Base-by-base conservation (phyloP, 2,329 filamentous ascomycete genomes). In the Tolypocladium nubicola region DNA sequence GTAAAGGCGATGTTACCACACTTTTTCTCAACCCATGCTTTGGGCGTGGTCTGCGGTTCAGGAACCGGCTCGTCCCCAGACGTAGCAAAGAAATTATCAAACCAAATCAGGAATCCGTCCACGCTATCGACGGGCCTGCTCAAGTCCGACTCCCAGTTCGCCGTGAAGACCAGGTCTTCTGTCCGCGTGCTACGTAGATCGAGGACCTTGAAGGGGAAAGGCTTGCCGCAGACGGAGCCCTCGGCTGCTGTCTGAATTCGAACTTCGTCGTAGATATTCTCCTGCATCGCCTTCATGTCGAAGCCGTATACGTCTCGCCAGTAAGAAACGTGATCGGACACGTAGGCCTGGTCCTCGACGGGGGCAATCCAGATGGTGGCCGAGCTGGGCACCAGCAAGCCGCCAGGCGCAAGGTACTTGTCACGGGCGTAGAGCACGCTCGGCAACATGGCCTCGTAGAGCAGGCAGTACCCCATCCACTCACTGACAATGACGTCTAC, bases 401-500 rank as follows among this genome's bases (percentile, higher is more conserved):
- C 92, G 57, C 84, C 86, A 1, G 87, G 83, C 59, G 82, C 85
- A 30, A 97, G 83, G 71, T 96, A 97, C 64, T 83, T 85, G 73
- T 97, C 92, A 60, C 92, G 82, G 49, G 93, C 93, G 67, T 85
- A 93, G 54, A 97, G 80, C 26, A 97, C 90, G 53, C 90, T 95
- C 62, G 94, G 90, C 35, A 97, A 84, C 92, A 97, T 97, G 57
- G 91, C 90, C 73, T 97, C 92, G 71, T 95, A 97, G 7, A 97
- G 80, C 21, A 97, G 80, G 62, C 87, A 89, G 70, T 97, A 97
- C 37, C 92, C 92, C 92, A 97, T 97, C 92, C 92, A 97, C 72
- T 97, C 92, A 59, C 89, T 95, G 60, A 97, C 87, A 68, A 97
- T 96, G 66, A 97, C 87, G 73, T 97, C 93, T 52, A 97, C 92